A percentile compares a stretch with the other conserved stretches of the same genome.
phyloP scores from a whole-genome alignment of 1,284 basidiomycete species.

The Fistulinella cinereoalba region DNA sequence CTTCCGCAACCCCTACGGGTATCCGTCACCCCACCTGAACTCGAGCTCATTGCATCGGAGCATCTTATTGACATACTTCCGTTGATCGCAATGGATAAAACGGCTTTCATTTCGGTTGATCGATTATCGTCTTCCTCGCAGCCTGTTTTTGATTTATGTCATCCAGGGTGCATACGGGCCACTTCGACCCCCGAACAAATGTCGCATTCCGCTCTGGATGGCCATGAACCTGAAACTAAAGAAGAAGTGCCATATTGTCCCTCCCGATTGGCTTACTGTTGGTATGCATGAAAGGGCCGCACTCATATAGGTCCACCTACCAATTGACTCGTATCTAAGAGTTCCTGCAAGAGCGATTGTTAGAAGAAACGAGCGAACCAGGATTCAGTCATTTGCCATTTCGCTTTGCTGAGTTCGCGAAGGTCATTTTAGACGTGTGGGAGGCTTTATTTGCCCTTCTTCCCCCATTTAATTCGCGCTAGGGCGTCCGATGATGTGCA shows the following conservation, averaged over 20 bases:
- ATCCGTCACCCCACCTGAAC: constrained; percentile 73
- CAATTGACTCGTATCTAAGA: constrained; percentile 43
- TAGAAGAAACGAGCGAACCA: constrained; percentile 68
- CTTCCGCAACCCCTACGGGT: constrained; percentile 56
- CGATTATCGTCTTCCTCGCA: constrained; percentile 32
- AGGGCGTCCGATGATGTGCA: constrained; percentile 91
- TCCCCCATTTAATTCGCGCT: neutral
- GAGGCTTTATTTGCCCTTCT: neutral
- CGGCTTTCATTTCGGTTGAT: constrained; percentile 76
- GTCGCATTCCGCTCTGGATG: constrained; percentile 91
- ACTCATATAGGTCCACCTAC: neutral
- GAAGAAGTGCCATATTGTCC: constrained; percentile 89
- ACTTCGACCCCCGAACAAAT: constrained; percentile 81
- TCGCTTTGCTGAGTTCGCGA: constrained; percentile 85
- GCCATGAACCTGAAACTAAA: constrained; percentile 91
- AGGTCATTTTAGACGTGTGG: constrained; percentile 87
- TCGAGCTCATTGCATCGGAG: constrained; percentile 84
- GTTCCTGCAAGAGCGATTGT: constrained; percentile 69
- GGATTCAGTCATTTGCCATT: constrained; percentile 79
- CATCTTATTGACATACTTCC: constrained; percentile 81
- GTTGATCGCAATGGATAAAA: constrained; percentile 82
- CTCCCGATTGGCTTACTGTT: constrained; percentile 85
- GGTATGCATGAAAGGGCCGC: constrained; percentile 45
- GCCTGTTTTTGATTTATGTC: constrained; percentile 13
- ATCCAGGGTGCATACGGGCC: constrained; percentile 88